Percentiles rank a stretch among this genome's conserved stretches.
Conservation (phyloP, 257 asterid species). For the Marsdenia floribunda region DNA sequence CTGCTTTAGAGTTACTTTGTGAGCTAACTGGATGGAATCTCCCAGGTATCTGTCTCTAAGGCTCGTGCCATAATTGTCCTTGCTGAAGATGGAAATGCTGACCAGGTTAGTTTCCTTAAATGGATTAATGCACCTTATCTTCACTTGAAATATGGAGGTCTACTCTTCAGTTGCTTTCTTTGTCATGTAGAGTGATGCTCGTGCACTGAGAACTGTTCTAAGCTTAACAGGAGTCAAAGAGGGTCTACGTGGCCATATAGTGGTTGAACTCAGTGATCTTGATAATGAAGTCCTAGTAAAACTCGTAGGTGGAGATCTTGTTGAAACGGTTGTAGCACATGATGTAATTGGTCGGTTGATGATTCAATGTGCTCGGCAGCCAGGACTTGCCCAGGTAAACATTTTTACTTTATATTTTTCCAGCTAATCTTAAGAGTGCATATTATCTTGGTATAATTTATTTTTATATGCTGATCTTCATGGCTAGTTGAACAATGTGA, state of each 20-base stretch:
- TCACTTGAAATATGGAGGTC: slow-evolving; percentile 16
- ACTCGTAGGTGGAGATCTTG: slow-evolving; percentile 88
- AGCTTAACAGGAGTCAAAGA: slow-evolving; percentile 93
- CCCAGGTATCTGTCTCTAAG: slow-evolving; percentile 85
- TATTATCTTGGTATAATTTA: background rate
- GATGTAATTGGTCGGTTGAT: slow-evolving; percentile 89
- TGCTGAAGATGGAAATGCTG: slow-evolving; percentile 92
- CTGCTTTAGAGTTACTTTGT: slow-evolving; percentile 12
- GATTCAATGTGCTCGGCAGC: slow-evolving; percentile 96
- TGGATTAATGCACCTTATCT: slow-evolving; percentile 21
- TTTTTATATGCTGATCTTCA: no score
- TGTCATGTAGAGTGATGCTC: slow-evolving; percentile 81
- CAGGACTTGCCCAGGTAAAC: slow-evolving; percentile 95
- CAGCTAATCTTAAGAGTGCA: background rate
- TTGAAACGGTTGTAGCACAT: slow-evolving; percentile 93
- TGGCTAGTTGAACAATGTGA: background rate
- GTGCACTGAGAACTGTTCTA: slow-evolving; percentile 84
- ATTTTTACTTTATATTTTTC: slow-evolving; percentile 14
- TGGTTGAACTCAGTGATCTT: slow-evolving; percentile 87
- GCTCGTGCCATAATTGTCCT: slow-evolving; percentile 91
- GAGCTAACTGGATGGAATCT: slow-evolving; percentile 29
- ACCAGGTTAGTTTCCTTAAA: slow-evolving; percentile 52
- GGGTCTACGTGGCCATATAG: slow-evolving; percentile 77
- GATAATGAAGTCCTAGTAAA: slow-evolving; percentile 88
- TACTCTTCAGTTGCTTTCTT: slow-evolving; percentile 20